Conservation (phyloP, 441 rosid species). For the Hura crepitans region DNA sequence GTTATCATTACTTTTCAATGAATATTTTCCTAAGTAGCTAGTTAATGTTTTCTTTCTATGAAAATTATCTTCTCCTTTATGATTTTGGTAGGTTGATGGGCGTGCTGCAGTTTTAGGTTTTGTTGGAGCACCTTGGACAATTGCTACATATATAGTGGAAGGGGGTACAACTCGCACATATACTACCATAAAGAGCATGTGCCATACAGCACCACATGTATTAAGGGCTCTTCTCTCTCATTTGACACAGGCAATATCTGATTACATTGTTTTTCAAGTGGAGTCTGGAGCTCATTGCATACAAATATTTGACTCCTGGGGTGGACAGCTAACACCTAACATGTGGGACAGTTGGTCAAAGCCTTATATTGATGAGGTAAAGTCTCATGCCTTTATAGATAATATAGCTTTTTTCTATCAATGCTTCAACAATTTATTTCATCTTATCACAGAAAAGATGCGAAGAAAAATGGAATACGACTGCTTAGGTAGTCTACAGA, state of each 20-base stretch:
- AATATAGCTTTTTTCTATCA: neutral
- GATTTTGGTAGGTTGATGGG: constrained; percentile 55
- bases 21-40: constrained; percentile 4
- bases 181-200: constrained; percentile 78
- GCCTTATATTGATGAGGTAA: constrained; percentile 82
- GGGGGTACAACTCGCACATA: constrained; percentile 89
- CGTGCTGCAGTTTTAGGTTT: constrained; percentile 80
- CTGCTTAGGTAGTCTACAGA: neutral
- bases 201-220: constrained; percentile 70
- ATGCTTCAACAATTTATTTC: neutral
- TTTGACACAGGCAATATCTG: constrained; percentile 68
- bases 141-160: constrained; percentile 85
- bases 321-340: constrained; percentile 84
- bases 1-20: constrained; percentile 34
- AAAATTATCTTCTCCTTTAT: constrained; percentile 6
- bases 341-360: constrained; percentile 97
- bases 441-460: neutral
- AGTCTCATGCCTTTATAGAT: neutral
- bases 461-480: neutral
- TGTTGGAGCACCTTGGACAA: constrained; percentile 97
- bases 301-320: constrained; percentile 97
- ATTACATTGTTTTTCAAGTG: constrained; percentile 76
- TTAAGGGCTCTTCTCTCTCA: constrained; percentile 75
- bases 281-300: constrained; percentile 92
- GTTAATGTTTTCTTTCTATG: constrained; percentile 4